Percentiles rank a stretch among this genome's conserved stretches.
Conservation (phyloP, 768 basidiomycete species). For the Macrolepiota dolichaula region DNA sequence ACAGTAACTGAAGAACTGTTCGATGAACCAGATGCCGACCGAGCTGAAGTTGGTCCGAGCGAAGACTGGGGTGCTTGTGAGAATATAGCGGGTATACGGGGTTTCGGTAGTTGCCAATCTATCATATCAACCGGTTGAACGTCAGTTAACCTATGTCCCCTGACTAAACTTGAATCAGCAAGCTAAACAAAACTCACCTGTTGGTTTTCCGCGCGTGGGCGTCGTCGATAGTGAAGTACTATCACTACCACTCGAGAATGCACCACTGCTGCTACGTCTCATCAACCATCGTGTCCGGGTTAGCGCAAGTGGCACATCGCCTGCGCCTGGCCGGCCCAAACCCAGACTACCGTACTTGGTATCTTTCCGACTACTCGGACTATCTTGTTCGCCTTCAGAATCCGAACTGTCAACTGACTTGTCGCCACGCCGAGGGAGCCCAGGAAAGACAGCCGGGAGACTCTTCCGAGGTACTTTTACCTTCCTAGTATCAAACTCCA, state of each 20-base stretch:
- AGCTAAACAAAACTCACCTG: constrained; percentile 32
- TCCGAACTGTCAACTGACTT: constrained; percentile 43
- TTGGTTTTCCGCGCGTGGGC: constrained; percentile 56
- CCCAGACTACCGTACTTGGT: constrained; percentile 61
- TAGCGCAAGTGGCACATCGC: constrained; percentile 28
- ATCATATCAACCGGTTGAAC: constrained; percentile 15
- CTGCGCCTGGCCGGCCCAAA: constrained; percentile 51
- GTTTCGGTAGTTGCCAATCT: constrained; percentile 59
- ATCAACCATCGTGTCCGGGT: constrained; percentile 59
- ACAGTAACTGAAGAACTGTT: constrained; percentile 43
- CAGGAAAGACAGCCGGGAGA: constrained; percentile 68
- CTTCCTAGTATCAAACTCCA: constrained; percentile 44
- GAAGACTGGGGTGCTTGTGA: constrained; percentile 6
- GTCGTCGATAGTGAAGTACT: constrained; percentile 53
- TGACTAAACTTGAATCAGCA: neutral
- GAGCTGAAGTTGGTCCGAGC: constrained; percentile 20
- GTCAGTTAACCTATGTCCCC: constrained; percentile 3
- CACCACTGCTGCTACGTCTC: constrained; percentile 78
- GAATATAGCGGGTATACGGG: constrained; percentile 39
- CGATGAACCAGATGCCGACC: constrained; percentile 59
- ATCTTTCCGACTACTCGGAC: constrained; percentile 53
- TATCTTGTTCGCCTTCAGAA: constrained; percentile 64
- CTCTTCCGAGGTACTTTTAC: constrained; percentile 56
- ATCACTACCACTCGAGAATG: constrained; percentile 77
- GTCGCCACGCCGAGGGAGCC: constrained; percentile 27